phyloP scores from a whole-genome alignment of 225 moss, liverwort and hornwort genomes.

The Takakia lepidozioides region DNA sequence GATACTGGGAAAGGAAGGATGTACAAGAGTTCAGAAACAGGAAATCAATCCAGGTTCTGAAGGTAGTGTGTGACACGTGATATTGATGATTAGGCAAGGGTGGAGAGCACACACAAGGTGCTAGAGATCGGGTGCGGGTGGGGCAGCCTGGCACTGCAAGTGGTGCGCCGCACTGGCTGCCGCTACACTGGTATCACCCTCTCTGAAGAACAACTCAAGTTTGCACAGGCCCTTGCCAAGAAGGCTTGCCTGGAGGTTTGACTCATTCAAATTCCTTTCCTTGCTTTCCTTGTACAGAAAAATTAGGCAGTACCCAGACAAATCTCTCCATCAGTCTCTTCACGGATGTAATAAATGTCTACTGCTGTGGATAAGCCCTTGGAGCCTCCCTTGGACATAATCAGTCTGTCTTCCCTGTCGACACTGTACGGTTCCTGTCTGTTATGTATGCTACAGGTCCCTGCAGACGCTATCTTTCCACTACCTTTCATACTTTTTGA shows the following conservation, averaged over 20 bases:
- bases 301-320: no score
- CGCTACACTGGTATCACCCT: conserved; percentile 71
- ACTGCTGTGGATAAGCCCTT: no score
- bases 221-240: conserved; percentile 43
- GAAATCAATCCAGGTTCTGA: no score
- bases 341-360: no score
- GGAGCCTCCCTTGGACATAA: no score
- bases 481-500: no score
- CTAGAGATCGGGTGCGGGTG: conserved; percentile 75
- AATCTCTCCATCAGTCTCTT: background rate
- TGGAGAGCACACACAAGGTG: conserved; percentile 59
- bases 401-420: no score
- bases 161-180: conserved; percentile 69
- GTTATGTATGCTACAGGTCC: no score
- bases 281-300: background rate
- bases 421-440: no score
- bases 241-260: conserved; percentile 32
- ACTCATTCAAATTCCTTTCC: background rate
- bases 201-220: conserved; percentile 66
- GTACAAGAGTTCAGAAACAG: no score
- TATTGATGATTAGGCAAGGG: conserved; percentile 44
- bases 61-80: no score
- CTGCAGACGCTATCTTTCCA: no score
- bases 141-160: conserved; percentile 72
- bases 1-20: background rate